Conservation (phyloP, 805 yeast species). For the Suhomyces faveliae region DNA sequence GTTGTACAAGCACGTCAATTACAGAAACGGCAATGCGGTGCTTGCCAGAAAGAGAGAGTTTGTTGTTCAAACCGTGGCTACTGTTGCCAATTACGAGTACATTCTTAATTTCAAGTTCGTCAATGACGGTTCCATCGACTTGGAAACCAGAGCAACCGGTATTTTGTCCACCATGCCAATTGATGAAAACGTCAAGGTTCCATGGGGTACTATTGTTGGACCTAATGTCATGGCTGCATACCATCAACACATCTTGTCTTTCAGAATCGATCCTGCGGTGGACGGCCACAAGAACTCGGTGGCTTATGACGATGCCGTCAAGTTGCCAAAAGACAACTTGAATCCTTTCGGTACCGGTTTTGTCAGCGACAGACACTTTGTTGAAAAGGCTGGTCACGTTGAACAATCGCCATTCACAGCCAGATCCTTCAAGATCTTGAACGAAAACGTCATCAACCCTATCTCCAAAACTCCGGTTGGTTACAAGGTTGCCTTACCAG, state of each 20-base stretch:
- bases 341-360: conserved; percentile 75
- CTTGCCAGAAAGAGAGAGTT: conserved; percentile 78
- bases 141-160: conserved; percentile 85
- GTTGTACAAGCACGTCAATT: conserved; percentile 76
- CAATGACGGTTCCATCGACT: conserved; percentile 74
- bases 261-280: conserved; percentile 78
- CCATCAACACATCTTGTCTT: conserved; percentile 78
- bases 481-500: conserved; percentile 71
- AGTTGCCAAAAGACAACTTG: conserved; percentile 52
- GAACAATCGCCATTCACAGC: conserved; percentile 76
- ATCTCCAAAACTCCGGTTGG: conserved; percentile 71
- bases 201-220: conserved; percentile 74
- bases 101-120: conserved; percentile 68
- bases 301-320: conserved; percentile 64
- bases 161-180: conserved; percentile 82
- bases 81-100: conserved; percentile 84
- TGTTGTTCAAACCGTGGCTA: conserved; percentile 76
- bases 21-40: conserved; percentile 68
- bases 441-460: conserved; percentile 69
- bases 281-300: conserved; percentile 81
- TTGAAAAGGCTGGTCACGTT: conserved; percentile 68
- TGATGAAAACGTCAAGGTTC: conserved; percentile 63
- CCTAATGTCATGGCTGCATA: conserved; percentile 82
- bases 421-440: conserved; percentile 72
- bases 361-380: conserved; percentile 56